A percentile compares a stretch with the other conserved stretches of the same genome.
Evolutionary conservation across 768 basidiomycete species (phyloP).

Genomic region (Auricularia auricula-judae): DNA sequence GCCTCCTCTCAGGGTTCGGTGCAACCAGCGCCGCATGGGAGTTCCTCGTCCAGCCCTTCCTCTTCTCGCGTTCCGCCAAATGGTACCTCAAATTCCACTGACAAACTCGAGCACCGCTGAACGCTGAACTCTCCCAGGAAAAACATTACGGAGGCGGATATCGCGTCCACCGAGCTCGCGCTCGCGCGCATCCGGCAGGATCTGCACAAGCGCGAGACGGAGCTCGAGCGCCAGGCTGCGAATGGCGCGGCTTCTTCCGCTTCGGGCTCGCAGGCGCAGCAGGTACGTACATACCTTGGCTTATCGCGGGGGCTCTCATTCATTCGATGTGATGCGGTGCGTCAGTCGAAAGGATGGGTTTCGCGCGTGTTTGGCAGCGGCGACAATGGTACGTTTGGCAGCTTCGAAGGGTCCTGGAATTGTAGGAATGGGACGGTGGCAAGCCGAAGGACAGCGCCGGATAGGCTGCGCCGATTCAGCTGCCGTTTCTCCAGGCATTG

Average conservation of each 20-base stretch:
- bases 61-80: constrained; percentile 21
- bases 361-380: not conserved
- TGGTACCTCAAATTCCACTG: not conserved
- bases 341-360: not conserved
- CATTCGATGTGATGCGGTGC: no score
- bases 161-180: constrained; percentile 10
- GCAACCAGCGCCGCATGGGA: constrained; percentile 59
- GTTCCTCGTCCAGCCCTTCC: constrained; percentile 29
- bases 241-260: no score
- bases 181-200: constrained; percentile 12
- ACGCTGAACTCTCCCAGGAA: not conserved
- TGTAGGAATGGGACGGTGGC: no score
- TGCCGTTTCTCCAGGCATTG: no score
- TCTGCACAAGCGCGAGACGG: constrained; percentile 8
- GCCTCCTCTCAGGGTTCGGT: constrained; percentile 69
- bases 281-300: no score
- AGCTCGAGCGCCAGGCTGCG: constrained; percentile 4
- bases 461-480: no score
- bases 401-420: no score
- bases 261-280: no score
- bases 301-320: no score
- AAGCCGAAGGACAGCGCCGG: no score
- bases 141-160: constrained; percentile 10
- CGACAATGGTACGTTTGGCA: not conserved
- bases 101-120: no score